phyloP scores from a whole-genome alignment of 2,329 filamentous ascomycete species.

The Phialophora tarda region DNA sequence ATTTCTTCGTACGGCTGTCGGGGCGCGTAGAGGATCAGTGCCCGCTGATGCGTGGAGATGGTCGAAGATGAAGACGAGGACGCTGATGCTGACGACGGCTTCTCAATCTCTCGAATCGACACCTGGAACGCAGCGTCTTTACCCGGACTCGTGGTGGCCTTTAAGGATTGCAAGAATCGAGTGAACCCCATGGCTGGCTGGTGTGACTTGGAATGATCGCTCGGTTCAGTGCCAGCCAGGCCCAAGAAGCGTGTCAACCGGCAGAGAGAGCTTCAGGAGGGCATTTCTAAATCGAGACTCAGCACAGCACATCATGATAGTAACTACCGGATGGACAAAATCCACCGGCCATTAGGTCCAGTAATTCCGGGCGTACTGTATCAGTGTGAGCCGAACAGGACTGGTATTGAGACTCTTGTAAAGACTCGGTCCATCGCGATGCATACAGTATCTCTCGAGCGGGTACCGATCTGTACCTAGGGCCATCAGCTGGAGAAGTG shows the following conservation, averaged over 20 bases:
- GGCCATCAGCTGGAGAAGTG: background rate
- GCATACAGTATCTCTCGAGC: background rate
- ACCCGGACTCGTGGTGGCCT: background rate
- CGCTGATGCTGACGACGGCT: slow-evolving; percentile 18
- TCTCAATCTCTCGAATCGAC: slow-evolving; percentile 18
- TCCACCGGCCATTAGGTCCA: background rate
- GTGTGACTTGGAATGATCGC: background rate
- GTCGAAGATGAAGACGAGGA: slow-evolving; percentile 11
- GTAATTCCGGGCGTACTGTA: background rate
- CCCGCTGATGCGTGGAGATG: slow-evolving; percentile 22
- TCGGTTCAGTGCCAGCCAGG: background rate
- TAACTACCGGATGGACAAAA: background rate
- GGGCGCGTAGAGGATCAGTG: slow-evolving; percentile 27
- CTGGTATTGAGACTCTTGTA: background rate
- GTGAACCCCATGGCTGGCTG: slow-evolving; percentile 21
- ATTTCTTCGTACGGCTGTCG: slow-evolving; percentile 25
- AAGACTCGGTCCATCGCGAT: background rate
- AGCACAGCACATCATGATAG: background rate
- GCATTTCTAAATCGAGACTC: slow-evolving; percentile 1
- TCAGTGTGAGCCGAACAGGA: background rate
- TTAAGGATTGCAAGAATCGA: slow-evolving; percentile 20
- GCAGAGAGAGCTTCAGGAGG: slow-evolving; percentile 4
- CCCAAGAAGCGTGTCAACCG: slow-evolving; percentile 7
- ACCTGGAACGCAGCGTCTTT: slow-evolving; percentile 16
- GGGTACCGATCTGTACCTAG: background rate